Conservation (phyloP, 2,329 filamentous ascomycete species). For the Exophiala xenobiotica region DNA sequence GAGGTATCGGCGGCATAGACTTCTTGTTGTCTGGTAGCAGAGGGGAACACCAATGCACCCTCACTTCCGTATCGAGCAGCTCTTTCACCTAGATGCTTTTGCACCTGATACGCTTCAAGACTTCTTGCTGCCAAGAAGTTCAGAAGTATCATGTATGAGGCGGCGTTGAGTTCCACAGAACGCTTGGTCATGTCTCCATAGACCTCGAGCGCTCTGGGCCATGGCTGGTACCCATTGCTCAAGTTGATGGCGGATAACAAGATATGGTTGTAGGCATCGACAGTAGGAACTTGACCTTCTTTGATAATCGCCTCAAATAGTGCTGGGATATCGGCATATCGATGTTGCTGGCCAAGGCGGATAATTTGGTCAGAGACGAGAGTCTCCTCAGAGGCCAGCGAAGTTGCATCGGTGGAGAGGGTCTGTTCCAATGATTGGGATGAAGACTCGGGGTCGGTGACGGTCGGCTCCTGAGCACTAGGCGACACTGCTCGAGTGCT, state of each 20-base stretch:
- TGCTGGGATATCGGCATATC: conserved; percentile 83
- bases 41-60: conserved; percentile 85
- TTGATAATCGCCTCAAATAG: conserved; percentile 89
- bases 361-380: conserved; percentile 77
- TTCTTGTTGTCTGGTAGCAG: conserved; percentile 80
- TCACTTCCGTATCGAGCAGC: conserved; percentile 80
- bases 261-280: conserved; percentile 88
- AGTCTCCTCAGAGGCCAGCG: conserved; percentile 59
- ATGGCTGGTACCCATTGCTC: conserved; percentile 78
- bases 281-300: conserved; percentile 75
- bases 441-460: conserved; percentile 19
- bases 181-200: conserved; percentile 95
- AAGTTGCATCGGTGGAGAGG: conserved; percentile 38
- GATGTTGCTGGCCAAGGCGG: conserved; percentile 67
- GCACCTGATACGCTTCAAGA: conserved; percentile 72
- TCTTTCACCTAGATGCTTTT: conserved; percentile 74
- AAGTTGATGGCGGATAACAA: conserved; percentile 81
- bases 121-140: conserved; percentile 77
- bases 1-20: conserved; percentile 86
- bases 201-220: conserved; percentile 88
- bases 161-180: conserved; percentile 74
- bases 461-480: conserved; percentile 4
- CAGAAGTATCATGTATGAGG: conserved; percentile 86
- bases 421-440: conserved; percentile 31
- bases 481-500: conserved; percentile 18